phyloP scores from a whole-genome alignment of 2,329 filamentous ascomycete species.

The Calonectria pauciramosa region DNA sequence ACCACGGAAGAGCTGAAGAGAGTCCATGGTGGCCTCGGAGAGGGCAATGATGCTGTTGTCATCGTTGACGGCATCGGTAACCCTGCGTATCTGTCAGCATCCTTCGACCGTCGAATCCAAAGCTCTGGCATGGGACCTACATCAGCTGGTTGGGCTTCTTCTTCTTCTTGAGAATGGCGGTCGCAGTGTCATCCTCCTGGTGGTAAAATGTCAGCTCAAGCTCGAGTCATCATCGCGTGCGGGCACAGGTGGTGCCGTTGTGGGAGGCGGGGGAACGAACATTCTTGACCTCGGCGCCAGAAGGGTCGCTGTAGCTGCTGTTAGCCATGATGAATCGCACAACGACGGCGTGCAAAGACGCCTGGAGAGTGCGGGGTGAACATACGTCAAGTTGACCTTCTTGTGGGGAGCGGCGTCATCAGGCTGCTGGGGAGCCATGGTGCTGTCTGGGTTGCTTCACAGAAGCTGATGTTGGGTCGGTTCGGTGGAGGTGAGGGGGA shows the following conservation, averaged over 20 bases:
- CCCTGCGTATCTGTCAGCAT: constrained; percentile 67
- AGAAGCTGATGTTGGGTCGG: constrained; percentile 44
- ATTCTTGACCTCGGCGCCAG: constrained; percentile 87
- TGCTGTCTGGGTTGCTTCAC: constrained; percentile 55
- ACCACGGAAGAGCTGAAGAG: constrained; percentile 96
- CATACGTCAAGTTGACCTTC: constrained; percentile 88
- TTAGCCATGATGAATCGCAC: constrained; percentile 51
- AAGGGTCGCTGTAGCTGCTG: constrained; percentile 77
- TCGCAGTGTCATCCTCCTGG: constrained; percentile 90
- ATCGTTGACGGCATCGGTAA: constrained; percentile 98
- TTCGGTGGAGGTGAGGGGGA: constrained; percentile 42
- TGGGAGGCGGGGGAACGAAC: constrained; percentile 63
- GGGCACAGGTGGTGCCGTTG: constrained; percentile 33
- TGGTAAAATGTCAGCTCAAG: constrained; percentile 50
- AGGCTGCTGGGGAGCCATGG: constrained; percentile 77
- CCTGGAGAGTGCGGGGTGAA: constrained; percentile 15
- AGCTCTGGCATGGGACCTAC: constrained; percentile 65
- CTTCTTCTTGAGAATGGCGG: constrained; percentile 99
- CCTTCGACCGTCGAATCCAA: not conserved
- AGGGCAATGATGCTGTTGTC: constrained; percentile 99
- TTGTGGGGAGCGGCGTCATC: constrained; percentile 70
- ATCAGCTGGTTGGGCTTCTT: constrained; percentile 99
- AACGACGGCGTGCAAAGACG: not conserved
- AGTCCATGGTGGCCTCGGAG: constrained; percentile 99
- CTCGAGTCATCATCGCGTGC: constrained; percentile 27